Conservation (phyloP, 768 basidiomycete genomes). For the Candolleomyces eurysporus region DNA sequence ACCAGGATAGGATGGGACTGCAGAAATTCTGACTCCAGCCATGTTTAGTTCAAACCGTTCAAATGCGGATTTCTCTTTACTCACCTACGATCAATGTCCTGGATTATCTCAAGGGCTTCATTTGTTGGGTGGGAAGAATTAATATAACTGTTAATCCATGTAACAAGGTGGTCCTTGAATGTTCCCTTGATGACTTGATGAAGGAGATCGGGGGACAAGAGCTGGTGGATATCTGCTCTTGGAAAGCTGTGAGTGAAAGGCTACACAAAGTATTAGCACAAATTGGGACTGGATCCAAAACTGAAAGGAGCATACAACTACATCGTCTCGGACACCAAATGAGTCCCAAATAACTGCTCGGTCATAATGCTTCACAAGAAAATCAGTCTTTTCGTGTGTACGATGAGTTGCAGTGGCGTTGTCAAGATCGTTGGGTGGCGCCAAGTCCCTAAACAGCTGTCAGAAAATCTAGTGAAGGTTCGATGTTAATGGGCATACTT, state of each 20-base stretch:
- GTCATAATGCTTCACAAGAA: not conserved
- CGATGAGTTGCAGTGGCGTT: not conserved
- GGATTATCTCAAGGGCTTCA: not conserved
- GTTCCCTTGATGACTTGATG: conserved; percentile 39
- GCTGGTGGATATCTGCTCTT: conserved; percentile 30
- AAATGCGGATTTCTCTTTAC: not conserved
- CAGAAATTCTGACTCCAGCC: conserved; percentile 14
- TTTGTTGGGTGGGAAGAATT: no score
- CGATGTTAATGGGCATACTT: conserved; percentile 5
- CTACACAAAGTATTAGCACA: conserved; percentile 7
- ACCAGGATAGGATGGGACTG: conserved; percentile 21
- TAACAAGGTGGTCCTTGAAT: conserved; percentile 41
- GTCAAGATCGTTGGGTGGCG: not conserved
- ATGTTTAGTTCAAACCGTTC: not conserved
- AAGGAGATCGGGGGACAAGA: conserved; percentile 28
- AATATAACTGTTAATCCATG: conserved; percentile 32
- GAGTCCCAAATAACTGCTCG: not conserved
- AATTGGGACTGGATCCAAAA: no score
- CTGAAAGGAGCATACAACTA: not conserved
- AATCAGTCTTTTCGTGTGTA: not conserved
- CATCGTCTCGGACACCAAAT: not conserved
- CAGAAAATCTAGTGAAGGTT: not conserved
- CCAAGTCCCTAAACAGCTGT: not conserved
- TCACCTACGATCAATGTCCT: conserved; percentile 1
- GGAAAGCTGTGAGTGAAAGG: conserved; percentile 30